phyloP scores from a whole-genome alignment of 2,329 filamentous ascomycete genomes.

The Rugonectria rugulosa region DNA sequence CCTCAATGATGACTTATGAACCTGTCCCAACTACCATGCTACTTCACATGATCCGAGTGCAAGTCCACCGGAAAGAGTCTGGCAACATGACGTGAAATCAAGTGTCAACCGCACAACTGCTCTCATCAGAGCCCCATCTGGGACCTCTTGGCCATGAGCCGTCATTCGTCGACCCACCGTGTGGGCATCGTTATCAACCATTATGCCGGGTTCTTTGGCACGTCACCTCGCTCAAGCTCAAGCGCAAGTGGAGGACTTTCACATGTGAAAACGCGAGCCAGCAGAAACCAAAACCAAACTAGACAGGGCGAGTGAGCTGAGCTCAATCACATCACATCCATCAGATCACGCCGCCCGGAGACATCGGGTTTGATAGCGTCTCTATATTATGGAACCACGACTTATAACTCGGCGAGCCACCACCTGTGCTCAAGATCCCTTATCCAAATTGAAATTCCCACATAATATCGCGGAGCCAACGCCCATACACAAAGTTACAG shows the following conservation, averaged over 20 bases:
- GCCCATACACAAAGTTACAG: slow-evolving; percentile 32
- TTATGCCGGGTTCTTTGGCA: neutral
- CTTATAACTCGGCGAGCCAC: slow-evolving; percentile 4
- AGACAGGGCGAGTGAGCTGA: slow-evolving; percentile 9
- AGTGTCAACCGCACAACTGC: neutral
- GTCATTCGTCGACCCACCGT: slow-evolving; percentile 10
- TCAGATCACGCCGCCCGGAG: slow-evolving; percentile 21
- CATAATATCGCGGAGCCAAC: slow-evolving; percentile 37
- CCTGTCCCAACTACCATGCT: neutral
- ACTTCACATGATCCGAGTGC: too few relatives aligned
- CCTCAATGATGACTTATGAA: slow-evolving; percentile 9
- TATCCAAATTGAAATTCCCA: slow-evolving; percentile 27
- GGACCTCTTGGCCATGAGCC: slow-evolving; percentile 1
- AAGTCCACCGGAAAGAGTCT: neutral
- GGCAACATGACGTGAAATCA: slow-evolving; percentile 5
- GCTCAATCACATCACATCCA: slow-evolving; percentile 12
- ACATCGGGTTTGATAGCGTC: slow-evolving; percentile 12
- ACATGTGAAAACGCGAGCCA: slow-evolving; percentile 15
- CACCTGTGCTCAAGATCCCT: neutral
- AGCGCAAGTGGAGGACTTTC: slow-evolving; percentile 19
- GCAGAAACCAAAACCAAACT: too few relatives aligned
- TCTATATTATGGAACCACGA: slow-evolving; percentile 17
- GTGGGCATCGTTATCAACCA: slow-evolving; percentile 8
- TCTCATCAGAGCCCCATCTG: neutral
- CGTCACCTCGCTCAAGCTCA: too few relatives aligned